Evolutionary conservation across 495 filamentous ascomycete species (phyloP), one percentile per base, ranked within the genome.

Genomic region (Hypoxylon cercidicola): DNA sequence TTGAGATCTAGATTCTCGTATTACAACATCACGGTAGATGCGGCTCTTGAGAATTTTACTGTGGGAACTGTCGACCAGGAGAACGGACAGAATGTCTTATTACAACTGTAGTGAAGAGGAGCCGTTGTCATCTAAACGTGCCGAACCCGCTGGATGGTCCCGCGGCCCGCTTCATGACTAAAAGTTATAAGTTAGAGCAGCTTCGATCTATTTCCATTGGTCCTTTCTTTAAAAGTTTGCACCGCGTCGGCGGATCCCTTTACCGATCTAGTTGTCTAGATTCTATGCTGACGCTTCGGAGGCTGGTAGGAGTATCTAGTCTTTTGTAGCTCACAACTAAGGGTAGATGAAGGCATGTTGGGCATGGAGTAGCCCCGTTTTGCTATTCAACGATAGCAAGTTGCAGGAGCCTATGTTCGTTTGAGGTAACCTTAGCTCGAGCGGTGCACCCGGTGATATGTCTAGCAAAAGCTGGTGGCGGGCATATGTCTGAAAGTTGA

Each of bases 151-250:
- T 62, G 54, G 25, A 54, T 67, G 41, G 53, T 59, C 58, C 59
- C 46, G 58, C 57, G 64, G 52, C 64, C 64, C 64, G 64, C 56
- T 62, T 56, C 64, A 50, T 62, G 59, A 59, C 64, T 59, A 59
- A 58, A 62, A n/a, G 25, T 50, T 10, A 40, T 55, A 68, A 34
- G 12, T 50, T 30, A 32, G 23, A 43, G 34, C 50, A 25, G 55
- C 41, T 60, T 37, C 15, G 18, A 46, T 43, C 5, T n/a, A 18
- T 49, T 52, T 49, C 25, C 58, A 52, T 62, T 25, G 64, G 54
- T 37, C 43, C 43, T 43, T 59, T 49, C 13, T 21, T 47, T 9
- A 62, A 60, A 68, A 68, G 53, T 68, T 68, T 68, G 64, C 58
- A 62, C 43, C 48, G 59, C 59, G 28, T 59, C 41, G 25, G 64